Evolutionary conservation across 176 grass and related monocot species (phyloP).

Genomic region (Carex littledalei): DNA sequence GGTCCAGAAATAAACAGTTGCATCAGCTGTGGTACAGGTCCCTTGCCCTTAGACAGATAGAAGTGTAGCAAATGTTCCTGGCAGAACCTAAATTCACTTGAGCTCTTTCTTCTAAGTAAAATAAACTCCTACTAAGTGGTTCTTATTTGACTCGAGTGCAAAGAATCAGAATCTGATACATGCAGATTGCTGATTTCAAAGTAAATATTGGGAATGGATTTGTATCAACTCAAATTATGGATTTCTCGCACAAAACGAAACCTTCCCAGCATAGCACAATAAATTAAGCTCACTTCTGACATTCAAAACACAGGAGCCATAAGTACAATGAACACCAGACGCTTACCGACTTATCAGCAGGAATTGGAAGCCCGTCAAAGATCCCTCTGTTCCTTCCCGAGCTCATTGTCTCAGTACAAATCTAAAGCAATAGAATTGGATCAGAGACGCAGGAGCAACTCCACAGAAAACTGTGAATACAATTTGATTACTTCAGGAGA

Average conservation of each 20-base stretch:
- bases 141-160: background rate
- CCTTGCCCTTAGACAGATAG: conserved; percentile 57
- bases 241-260: background rate
- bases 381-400: conserved; percentile 48
- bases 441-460: background rate
- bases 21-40: conserved; percentile 90
- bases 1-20: conserved; percentile 63
- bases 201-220: background rate
- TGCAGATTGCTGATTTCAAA: background rate
- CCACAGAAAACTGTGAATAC: background rate
- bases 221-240: background rate
- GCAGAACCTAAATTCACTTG: background rate
- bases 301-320: background rate
- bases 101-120: background rate
- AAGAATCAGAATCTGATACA: background rate
- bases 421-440: conserved; percentile 7
- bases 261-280: background rate
- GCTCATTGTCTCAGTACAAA: conserved; percentile 43
- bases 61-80: background rate
- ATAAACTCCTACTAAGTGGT: background rate
- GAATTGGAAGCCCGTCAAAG: conserved; percentile 88
- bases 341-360: conserved; percentile 77
- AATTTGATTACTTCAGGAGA: background rate
- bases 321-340: background rate
- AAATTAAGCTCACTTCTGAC: background rate